phyloP scores from a whole-genome alignment of 2,329 filamentous ascomycete species.

The Sphaceloma murrayae region DNA sequence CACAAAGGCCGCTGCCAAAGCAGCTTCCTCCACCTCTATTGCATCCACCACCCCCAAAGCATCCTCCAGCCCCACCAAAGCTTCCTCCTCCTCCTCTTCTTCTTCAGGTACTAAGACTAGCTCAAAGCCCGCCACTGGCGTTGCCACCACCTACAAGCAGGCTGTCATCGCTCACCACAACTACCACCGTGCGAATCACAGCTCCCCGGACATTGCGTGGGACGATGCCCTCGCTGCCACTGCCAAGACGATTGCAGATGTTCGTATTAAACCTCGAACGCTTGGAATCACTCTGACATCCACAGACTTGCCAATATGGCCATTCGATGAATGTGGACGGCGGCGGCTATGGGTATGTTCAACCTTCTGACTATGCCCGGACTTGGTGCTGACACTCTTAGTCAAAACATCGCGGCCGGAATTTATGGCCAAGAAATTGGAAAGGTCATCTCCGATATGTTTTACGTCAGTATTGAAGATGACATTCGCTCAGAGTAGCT shows the following conservation, averaged over 20 bases:
- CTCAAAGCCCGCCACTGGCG: slow-evolving; percentile 14
- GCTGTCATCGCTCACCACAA: slow-evolving; percentile 67
- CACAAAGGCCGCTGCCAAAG: slow-evolving; percentile 10
- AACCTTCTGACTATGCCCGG: background rate
- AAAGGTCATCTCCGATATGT: slow-evolving; percentile 65
- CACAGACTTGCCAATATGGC: slow-evolving; percentile 57
- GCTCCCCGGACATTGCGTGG: slow-evolving; percentile 56
- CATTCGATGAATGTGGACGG: slow-evolving; percentile 60
- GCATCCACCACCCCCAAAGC: slow-evolving; percentile 6
- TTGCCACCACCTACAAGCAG: slow-evolving; percentile 26
- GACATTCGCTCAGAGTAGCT: too few relatives aligned
- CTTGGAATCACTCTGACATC: too few relatives aligned
- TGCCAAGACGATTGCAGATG: slow-evolving; percentile 51
- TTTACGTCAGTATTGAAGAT: slow-evolving; percentile 54
- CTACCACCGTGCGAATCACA: slow-evolving; percentile 74
- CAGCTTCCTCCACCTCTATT: slow-evolving; percentile 1
- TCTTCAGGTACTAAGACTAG: slow-evolving; percentile 16
- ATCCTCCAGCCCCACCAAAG: background rate
- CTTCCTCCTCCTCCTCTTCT: background rate
- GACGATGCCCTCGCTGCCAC: slow-evolving; percentile 52
- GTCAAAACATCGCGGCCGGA: slow-evolving; percentile 77
- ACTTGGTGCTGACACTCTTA: background rate
- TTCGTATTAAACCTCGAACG: too few relatives aligned
- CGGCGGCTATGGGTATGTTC: slow-evolving; percentile 55
- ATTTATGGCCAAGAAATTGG: slow-evolving; percentile 49